Evolutionary conservation across 2,329 filamentous ascomycete genomes (phyloP).

Genomic region (Sporothrix pallida): DNA sequence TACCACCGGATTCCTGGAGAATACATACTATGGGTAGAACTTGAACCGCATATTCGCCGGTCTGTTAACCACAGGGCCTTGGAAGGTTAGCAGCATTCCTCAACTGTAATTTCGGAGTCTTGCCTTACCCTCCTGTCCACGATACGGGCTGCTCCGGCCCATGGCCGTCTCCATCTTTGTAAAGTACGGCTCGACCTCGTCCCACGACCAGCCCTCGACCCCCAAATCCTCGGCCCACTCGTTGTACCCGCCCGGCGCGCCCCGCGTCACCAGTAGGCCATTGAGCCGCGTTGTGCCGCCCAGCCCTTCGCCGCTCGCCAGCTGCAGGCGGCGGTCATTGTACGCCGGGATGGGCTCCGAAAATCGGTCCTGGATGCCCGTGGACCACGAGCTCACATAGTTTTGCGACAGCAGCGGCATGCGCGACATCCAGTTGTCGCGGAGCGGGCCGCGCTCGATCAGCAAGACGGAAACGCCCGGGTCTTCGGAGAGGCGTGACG

Average conservation of each 20-base stretch:
- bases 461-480: conserved; percentile 48
- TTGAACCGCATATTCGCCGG: conserved; percentile 32
- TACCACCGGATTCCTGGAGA: neutral
- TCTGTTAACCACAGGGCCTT: conserved; percentile 38
- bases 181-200: conserved; percentile 46
- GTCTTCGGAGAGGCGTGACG: conserved; percentile 51
- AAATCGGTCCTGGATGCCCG: conserved; percentile 40
- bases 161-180: conserved; percentile 42
- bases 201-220: conserved; percentile 46
- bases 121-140: conserved; percentile 41
- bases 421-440: conserved; percentile 42
- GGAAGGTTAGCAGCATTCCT: neutral
- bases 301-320: conserved; percentile 43
- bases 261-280: conserved; percentile 44
- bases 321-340: conserved; percentile 35
- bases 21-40: conserved; percentile 37
- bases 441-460: conserved; percentile 46
- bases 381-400: conserved; percentile 37
- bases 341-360: conserved; percentile 41
- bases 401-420: conserved; percentile 45
- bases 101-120: too few species aligned
- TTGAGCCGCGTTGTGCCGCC: conserved; percentile 46
- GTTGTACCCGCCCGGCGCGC: conserved; percentile 43
- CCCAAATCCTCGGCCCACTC: conserved; percentile 43
- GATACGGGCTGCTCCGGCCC: conserved; percentile 35